Evolutionary conservation across 768 basidiomycete species (phyloP).

Genomic region (Leucocoprinus sp.): DNA sequence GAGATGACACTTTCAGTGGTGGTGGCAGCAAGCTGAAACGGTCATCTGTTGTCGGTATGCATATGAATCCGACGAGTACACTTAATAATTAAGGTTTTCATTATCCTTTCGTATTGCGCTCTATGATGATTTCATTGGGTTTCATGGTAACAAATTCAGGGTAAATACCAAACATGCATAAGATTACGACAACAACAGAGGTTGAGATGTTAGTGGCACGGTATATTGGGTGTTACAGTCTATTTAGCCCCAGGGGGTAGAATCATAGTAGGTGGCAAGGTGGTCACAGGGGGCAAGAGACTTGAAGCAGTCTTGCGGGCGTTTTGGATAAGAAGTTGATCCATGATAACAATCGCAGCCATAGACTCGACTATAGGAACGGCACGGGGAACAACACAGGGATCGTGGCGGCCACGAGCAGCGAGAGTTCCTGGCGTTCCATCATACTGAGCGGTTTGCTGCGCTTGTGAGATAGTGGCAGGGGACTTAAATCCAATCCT

Average conservation of each 20-base stretch:
- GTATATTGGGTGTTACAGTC: slow-evolving; percentile 10
- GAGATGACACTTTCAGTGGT: slow-evolving; percentile 53
- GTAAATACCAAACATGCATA: background rate
- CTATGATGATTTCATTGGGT: background rate
- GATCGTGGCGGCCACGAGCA: slow-evolving; percentile 91
- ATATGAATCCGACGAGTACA: slow-evolving; percentile 38
- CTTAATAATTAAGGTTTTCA: background rate
- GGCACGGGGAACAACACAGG: slow-evolving; percentile 94
- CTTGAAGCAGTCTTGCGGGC: slow-evolving; percentile 66
- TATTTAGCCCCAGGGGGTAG: slow-evolving; percentile 35
- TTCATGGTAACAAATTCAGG: background rate
- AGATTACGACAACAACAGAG: background rate
- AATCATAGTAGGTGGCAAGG: slow-evolving; percentile 91
- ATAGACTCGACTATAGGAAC: slow-evolving; percentile 98
- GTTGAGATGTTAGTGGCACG: background rate
- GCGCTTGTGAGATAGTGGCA: slow-evolving; percentile 91
- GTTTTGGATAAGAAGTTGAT: slow-evolving; percentile 85
- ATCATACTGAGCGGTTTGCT: slow-evolving; percentile 88
- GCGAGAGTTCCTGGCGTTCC: slow-evolving; percentile 84
- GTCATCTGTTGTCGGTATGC: slow-evolving; percentile 56
- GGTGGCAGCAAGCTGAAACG: slow-evolving; percentile 72
- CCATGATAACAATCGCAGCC: slow-evolving; percentile 94
- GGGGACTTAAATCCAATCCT: slow-evolving; percentile 98
- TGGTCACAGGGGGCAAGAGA: slow-evolving; percentile 76
- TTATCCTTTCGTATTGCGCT: slow-evolving; percentile 2